phyloP scores from a whole-genome alignment of 257 asterid species.

The Fraxinus americana region DNA sequence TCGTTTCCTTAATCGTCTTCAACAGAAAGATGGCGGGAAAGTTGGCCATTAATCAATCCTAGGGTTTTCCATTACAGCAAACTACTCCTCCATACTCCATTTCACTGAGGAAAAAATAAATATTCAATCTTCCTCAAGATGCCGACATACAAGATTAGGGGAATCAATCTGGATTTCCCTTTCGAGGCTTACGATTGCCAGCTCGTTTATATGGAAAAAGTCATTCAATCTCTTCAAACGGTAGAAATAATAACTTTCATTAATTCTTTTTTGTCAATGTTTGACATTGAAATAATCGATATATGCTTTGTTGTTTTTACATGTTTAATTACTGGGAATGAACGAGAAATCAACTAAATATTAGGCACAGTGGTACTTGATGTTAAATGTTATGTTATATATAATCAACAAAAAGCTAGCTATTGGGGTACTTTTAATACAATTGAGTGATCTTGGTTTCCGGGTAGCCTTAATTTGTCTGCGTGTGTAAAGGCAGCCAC shows the following conservation, averaged over 20 bases:
- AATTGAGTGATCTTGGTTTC: not conserved
- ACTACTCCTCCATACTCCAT: not conserved
- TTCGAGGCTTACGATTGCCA: conserved; percentile 96
- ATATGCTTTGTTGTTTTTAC: not conserved
- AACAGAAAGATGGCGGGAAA: not conserved
- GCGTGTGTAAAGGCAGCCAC: not conserved
- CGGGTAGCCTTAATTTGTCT: not conserved
- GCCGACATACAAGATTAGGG: conserved; percentile 86
- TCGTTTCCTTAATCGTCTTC: not conserved
- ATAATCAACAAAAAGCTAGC: not conserved
- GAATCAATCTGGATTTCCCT: conserved; percentile 93
- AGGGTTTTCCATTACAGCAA: not conserved
- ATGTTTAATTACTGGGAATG: not conserved
- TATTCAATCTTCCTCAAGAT: conserved; percentile 30
- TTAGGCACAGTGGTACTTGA: not conserved
- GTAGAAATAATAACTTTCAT: conserved; percentile 38
- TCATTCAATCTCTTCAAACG: conserved; percentile 80
- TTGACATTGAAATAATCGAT: not conserved
- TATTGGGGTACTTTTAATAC: conserved; percentile 3
- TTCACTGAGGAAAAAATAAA: not conserved
- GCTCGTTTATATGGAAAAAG: conserved; percentile 94
- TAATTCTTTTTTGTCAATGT: not conserved
- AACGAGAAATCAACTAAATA: not conserved
- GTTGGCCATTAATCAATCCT: not conserved
- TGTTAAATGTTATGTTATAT: not conserved